phyloP scores from a whole-genome alignment of 164 flowering plant species.

The Chimonanthus praecox region DNA sequence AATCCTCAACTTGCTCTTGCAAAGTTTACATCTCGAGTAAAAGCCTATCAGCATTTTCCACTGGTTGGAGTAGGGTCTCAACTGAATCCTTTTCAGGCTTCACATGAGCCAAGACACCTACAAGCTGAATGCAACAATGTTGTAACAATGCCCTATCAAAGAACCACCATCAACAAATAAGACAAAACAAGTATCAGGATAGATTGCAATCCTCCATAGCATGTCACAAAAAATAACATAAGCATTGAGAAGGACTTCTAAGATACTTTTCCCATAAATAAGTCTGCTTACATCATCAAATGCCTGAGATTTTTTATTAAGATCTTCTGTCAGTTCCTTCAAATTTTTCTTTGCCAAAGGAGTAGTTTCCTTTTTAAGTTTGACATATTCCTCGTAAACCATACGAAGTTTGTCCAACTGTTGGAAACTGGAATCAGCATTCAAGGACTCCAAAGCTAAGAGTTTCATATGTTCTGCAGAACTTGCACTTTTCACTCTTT shows the following conservation, averaged over 20 bases:
- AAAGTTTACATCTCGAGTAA: constrained; percentile 47
- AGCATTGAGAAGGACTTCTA: neutral
- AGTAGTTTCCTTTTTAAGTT: constrained; percentile 66
- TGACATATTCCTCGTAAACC: constrained; percentile 72
- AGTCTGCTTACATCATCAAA: constrained; percentile 75
- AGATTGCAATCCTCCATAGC: neutral
- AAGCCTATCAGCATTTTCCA: constrained; percentile 70
- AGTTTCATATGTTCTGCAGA: constrained; percentile 79
- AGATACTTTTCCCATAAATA: neutral
- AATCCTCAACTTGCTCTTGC: constrained; percentile 65
- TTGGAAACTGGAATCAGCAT: constrained; percentile 73
- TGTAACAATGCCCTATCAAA: neutral
- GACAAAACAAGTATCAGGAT: neutral
- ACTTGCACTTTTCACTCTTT: constrained; percentile 74
- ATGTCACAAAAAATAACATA: neutral
- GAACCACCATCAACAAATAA: neutral
- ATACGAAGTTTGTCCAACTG: constrained; percentile 86
- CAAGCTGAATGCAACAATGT: constrained; percentile 38
- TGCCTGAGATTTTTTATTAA: constrained; percentile 71
- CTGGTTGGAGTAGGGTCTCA: constrained; percentile 61
- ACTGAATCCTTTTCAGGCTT: constrained; percentile 73
- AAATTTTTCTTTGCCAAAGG: constrained; percentile 64
- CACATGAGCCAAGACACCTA: constrained; percentile 75
- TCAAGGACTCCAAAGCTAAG: constrained; percentile 57
- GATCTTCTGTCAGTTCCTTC: constrained; percentile 50